These are phyloP conservation scores for Fusarium pseudocircinatum DNA, from an alignment of 2,329 filamentous ascomycete genomes.

Conservation along the genomic window DNA sequence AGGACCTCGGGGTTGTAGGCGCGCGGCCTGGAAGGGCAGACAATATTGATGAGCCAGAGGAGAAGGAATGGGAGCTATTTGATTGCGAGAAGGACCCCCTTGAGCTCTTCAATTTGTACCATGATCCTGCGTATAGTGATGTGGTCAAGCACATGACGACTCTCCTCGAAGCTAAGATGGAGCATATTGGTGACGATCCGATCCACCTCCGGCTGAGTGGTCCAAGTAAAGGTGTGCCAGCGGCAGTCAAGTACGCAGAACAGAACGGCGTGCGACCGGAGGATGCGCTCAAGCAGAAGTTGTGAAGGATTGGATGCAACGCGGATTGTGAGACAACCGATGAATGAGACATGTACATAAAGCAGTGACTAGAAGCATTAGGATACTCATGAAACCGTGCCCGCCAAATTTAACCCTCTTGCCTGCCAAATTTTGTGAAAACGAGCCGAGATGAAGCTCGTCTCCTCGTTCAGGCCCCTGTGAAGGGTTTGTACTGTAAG, in stretches of 20 bases:
- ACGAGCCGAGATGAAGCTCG: background rate
- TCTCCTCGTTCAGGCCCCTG: accelerated
- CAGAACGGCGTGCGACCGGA: background rate
- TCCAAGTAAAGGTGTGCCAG: background rate
- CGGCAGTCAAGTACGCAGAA: background rate
- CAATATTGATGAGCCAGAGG: conserved; percentile 23
- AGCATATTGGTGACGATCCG: conserved; percentile 60
- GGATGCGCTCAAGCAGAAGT: background rate
- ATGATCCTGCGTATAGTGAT: conserved; percentile 49
- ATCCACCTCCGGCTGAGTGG: background rate
- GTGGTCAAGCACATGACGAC: conserved; percentile 53
- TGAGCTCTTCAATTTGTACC: conserved; percentile 60
- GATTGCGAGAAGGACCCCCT: conserved; percentile 61
- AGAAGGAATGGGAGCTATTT: conserved; percentile 64
- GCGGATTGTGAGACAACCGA: background rate
- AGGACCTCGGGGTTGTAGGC: conserved; percentile 57
- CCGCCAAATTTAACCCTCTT: accelerated
- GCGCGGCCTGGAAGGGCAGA: conserved; percentile 49
- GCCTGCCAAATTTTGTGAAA: background rate
- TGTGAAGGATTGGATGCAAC: background rate
- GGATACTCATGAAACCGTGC: background rate
- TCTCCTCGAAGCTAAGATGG: conserved; percentile 60
- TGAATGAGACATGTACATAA: background rate
- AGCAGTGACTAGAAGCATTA: background rate
- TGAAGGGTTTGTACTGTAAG: background rate